These are phyloP conservation scores for Mycena filopes DNA, from an alignment of 768 basidiomycete genomes.

Conservation along the genomic window DNA sequence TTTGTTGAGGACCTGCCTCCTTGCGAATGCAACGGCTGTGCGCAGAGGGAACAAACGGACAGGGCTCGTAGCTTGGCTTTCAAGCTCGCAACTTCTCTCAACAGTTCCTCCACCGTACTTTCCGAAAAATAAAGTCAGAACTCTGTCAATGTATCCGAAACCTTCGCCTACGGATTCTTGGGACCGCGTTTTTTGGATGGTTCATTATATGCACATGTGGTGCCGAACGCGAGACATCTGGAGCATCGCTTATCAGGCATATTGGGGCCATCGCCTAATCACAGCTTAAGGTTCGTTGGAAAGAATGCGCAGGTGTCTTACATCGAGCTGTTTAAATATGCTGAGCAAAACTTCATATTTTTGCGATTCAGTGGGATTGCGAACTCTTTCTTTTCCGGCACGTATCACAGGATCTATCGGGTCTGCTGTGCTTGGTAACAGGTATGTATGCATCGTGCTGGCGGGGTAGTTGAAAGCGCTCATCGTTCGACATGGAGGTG, in stretches of 20 bases:
- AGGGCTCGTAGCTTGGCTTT: slow-evolving; percentile 5
- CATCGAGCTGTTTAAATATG: slow-evolving; percentile 22
- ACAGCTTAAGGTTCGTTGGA: neutral
- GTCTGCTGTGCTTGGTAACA: neutral
- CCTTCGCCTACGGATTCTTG: neutral
- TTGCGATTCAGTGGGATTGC: neutral
- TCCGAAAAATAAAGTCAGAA: neutral
- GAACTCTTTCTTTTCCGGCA: slow-evolving; percentile 17
- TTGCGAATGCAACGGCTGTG: slow-evolving; percentile 33
- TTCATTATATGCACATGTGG: slow-evolving; percentile 15
- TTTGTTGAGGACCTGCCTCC: slow-evolving; percentile 37
- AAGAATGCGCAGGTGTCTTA: no score
- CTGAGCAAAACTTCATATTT: neutral
- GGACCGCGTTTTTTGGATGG: slow-evolving; percentile 24
- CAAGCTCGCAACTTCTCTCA: slow-evolving; percentile 30
- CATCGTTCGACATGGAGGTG: no score
- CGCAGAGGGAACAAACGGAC: slow-evolving; percentile 7
- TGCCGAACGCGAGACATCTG: slow-evolving; percentile 22
- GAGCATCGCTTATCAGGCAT: slow-evolving; percentile 6
- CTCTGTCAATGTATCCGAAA: neutral
- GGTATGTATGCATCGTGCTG: no score
- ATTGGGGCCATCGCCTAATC: slow-evolving; percentile 20
- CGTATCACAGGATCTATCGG: slow-evolving; percentile 6
- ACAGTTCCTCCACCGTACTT: slow-evolving; percentile 34
- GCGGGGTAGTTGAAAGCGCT: no score